phyloP scores from a whole-genome alignment of 2,329 filamentous ascomycete genomes.

The Xylariaceae sp. region DNA sequence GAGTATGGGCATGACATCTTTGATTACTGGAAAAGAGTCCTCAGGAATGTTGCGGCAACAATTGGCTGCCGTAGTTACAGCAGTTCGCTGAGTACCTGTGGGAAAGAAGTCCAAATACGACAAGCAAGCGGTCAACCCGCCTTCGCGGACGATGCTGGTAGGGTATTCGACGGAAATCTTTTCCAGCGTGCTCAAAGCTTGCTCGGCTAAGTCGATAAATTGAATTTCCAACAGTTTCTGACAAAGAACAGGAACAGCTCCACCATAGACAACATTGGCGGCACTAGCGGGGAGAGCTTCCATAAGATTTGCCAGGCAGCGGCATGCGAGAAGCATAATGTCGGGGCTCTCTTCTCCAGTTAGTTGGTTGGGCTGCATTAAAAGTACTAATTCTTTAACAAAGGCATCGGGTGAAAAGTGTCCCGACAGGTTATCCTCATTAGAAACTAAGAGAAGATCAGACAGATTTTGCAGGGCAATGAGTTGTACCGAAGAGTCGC shows the following conservation, averaged over 20 bases:
- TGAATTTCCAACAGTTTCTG: slow-evolving; percentile 93
- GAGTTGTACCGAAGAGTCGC: slow-evolving; percentile 81
- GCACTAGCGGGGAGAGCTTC: slow-evolving; percentile 90
- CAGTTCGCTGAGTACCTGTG: slow-evolving; percentile 92
- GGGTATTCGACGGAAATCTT: slow-evolving; percentile 98
- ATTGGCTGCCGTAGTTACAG: slow-evolving; percentile 95
- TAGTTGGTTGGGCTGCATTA: slow-evolving; percentile 89
- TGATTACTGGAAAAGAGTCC: slow-evolving; percentile 86
- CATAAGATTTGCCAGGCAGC: slow-evolving; percentile 95
- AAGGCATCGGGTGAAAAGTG: slow-evolving; percentile 93
- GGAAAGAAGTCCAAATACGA: slow-evolving; percentile 97
- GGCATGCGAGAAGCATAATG: slow-evolving; percentile 93
- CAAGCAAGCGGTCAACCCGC: slow-evolving; percentile 89
- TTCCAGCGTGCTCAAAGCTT: slow-evolving; percentile 91
- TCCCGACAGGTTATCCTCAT: slow-evolving; percentile 91
- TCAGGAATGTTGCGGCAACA: slow-evolving; percentile 96
- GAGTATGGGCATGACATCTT: slow-evolving; percentile 94
- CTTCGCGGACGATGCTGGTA: slow-evolving; percentile 89
- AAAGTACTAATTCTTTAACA: slow-evolving; percentile 83
- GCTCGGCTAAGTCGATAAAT: slow-evolving; percentile 95
- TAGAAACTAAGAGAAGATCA: slow-evolving; percentile 88
- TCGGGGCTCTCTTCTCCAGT: slow-evolving; percentile 85
- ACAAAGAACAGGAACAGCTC: slow-evolving; percentile 89
- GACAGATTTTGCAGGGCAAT: slow-evolving; percentile 91
- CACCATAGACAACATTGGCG: slow-evolving; percentile 94